Base-by-base conservation (phyloP, 176 grass and related monocot genomes). In the Oryza meridionalis region DNA sequence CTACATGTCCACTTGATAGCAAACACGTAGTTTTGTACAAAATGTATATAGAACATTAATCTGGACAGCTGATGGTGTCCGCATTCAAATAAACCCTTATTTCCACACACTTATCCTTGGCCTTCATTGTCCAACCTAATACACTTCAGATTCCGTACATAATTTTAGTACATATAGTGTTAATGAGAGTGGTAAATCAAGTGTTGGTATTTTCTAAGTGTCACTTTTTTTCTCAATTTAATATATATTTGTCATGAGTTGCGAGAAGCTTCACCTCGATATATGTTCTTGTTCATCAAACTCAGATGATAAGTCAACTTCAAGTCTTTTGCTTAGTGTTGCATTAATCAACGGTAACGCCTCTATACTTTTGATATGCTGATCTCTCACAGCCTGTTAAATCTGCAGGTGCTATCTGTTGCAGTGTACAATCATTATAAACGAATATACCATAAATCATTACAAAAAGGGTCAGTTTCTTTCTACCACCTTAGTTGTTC, bases 391-490 rank as follows among this genome's bases (percentile, higher is more conserved):
- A 70, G 14, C 40, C 19, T 61, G 73, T 82, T 82, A 72, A 84
- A 84, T 79, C 69, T 85, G 72, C 91, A 99, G 97, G 97, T 99
- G 70, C 81, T 99, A 70, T 90, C 96, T 65, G 96, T 99, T 9
- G 96, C 96, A 79, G 96, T 99, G 50, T 99, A 99, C 81, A 99
- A 99, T 71, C 97, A 99, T 70, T 99, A 99, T 85, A 99, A 99
- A 91, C 91, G 97, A 65, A 94, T 99, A 90, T 89, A 96, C 76
- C 85, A 96, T 87, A 84, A 87, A 84, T 87, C 89, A 73, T n/a
- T 83, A 82, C 88, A 86, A 47, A 99, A 96, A 88, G 93, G 91
- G 97, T 99, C 37, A 89, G 91, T 92, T 83, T 72, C 24, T 42
- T 33, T 85, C 5, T 7, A 61, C 80, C 17, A 15, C 19, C 16